Percentiles rank a stretch among this genome's conserved stretches.
Conservation (phyloP, 1,284 basidiomycete species). For the Erythrobasidium hasegawianum region DNA sequence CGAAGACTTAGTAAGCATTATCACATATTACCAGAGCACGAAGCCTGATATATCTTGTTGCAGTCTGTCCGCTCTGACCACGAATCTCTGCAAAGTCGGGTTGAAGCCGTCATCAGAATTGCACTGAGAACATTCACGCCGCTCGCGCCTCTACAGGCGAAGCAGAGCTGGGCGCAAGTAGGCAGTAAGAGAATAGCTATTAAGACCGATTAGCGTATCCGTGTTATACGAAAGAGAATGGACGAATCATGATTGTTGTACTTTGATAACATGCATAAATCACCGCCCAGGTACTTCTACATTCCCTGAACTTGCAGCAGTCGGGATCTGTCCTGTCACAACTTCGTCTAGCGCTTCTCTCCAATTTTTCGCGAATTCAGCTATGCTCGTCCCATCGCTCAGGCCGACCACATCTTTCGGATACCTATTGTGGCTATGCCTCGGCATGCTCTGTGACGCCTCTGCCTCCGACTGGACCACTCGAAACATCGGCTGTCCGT, state of each 20-base stretch:
- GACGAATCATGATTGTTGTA: not conserved
- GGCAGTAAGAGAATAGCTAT: slow-evolving; percentile 18
- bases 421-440: slow-evolving; percentile 83
- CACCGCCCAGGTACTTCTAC: not conserved
- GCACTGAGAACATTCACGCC: slow-evolving; percentile 82
- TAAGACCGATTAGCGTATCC: slow-evolving; percentile 9
- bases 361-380: slow-evolving; percentile 65
- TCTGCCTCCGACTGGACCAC: slow-evolving; percentile 70
- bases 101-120: slow-evolving; percentile 82
- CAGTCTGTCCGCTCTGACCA: slow-evolving; percentile 58
- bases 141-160: slow-evolving; percentile 54
- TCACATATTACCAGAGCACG: not conserved
- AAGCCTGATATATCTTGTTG: not conserved
- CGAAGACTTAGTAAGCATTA: slow-evolving; percentile 55
- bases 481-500: slow-evolving; percentile 57
- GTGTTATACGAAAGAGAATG: no score
- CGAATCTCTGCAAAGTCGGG: slow-evolving; percentile 65
- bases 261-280: not conserved
- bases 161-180: slow-evolving; percentile 15
- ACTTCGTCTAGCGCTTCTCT: slow-evolving; percentile 19
- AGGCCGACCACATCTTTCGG: slow-evolving; percentile 80
- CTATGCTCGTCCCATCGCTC: slow-evolving; percentile 66
- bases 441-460: slow-evolving; percentile 63
- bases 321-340: not conserved
- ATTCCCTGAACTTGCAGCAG: not conserved